These are phyloP conservation scores for Dryas integrifolia DNA, from an alignment of 331 rosid genomes.

Conservation along the genomic window DNA sequence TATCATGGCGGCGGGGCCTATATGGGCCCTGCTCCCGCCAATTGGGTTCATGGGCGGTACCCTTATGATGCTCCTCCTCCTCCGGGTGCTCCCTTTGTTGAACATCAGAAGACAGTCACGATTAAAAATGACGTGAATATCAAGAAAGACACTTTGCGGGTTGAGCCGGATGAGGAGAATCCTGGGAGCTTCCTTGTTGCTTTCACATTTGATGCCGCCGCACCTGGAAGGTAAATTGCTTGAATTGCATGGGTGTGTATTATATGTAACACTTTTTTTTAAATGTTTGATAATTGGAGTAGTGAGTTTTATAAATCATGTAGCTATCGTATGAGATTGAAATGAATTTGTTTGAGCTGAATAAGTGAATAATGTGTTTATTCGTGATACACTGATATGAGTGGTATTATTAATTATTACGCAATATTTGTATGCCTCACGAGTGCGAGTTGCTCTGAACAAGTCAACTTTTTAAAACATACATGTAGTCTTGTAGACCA, in stretches of 20 bases:
- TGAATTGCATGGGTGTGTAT: background rate
- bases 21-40: background rate
- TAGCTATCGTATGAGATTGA: background rate
- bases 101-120: slow-evolving; percentile 39
- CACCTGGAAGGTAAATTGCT: slow-evolving; percentile 38
- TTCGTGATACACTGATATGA: background rate
- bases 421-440: background rate
- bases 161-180: slow-evolving; percentile 46
- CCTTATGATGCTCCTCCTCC: slow-evolving; percentile 23
- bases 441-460: slow-evolving; percentile 5
- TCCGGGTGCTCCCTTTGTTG: slow-evolving; percentile 22
- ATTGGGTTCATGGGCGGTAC: slow-evolving; percentile 19
- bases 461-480: slow-evolving; percentile 1
- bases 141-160: slow-evolving; percentile 36
- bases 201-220: slow-evolving; percentile 49
- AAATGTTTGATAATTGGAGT: background rate
- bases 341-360: slow-evolving; percentile 2
- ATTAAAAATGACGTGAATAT: slow-evolving; percentile 45
- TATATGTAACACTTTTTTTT: background rate
- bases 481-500: background rate
- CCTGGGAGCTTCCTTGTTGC: slow-evolving; percentile 36
- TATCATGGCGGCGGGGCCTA: slow-evolving; percentile 13
- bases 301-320: background rate
- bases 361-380: background rate
- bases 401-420: background rate